These are phyloP conservation scores for Coemansia sp. DNA, from an alignment of 192 early-diverging fungal genomes.

Conservation along the genomic window DNA sequence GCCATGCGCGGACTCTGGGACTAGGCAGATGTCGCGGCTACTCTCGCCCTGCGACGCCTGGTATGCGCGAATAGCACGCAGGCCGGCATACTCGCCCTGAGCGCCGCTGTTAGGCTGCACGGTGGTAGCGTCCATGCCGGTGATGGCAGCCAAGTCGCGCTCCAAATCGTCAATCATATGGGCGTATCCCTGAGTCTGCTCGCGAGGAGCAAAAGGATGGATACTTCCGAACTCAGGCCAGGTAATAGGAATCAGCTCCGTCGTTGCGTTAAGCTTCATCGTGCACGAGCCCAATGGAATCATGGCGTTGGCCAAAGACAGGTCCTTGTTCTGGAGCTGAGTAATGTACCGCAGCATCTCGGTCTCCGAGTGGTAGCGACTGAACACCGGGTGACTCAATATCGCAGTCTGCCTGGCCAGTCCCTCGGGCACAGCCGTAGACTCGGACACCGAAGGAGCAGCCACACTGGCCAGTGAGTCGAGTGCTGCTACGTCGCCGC, in stretches of 20 bases:
- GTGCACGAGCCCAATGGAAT: constrained; percentile 98
- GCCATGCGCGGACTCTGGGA: constrained; percentile 98
- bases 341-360: constrained; percentile 97
- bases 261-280: constrained; percentile 99
- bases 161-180: constrained; percentile 88
- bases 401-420: constrained; percentile 75
- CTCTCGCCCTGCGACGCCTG: constrained; percentile 77
- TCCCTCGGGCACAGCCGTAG: constrained; percentile 57
- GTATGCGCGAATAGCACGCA: constrained; percentile 93
- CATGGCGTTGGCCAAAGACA: constrained; percentile 98
- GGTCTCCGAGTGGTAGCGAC: constrained; percentile 95
- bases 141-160: constrained; percentile 84
- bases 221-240: constrained; percentile 96
- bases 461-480: constrained; percentile 50
- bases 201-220: constrained; percentile 94
- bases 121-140: constrained; percentile 90
- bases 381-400: constrained; percentile 92
- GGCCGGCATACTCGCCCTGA: constrained; percentile 98
- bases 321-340: constrained; percentile 94
- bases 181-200: constrained; percentile 93
- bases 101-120: constrained; percentile 99
- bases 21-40: constrained; percentile 91
- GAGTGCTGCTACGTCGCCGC: constrained; percentile 58
- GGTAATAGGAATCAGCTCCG: constrained; percentile 99
- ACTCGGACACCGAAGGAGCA: constrained; percentile 55